Evolutionary conservation across 2,329 filamentous ascomycete species (phyloP), one percentile per base, ranked within the genome.

Genomic region (Sporothrix humicola): DNA sequence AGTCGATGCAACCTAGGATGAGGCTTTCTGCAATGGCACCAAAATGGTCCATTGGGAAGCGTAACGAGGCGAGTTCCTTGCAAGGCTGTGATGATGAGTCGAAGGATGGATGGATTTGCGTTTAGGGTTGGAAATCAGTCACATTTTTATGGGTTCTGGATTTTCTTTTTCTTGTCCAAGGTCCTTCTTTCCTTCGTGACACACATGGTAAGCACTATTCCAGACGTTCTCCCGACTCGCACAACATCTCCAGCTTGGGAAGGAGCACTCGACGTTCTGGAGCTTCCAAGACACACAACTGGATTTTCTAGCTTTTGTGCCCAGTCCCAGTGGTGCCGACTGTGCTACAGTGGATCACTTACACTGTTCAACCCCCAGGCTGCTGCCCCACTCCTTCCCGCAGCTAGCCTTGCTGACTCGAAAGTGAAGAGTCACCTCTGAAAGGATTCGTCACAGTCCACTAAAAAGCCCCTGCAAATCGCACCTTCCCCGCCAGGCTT

Each of bases 131-230:
- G n/a, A 6, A 5, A 23, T 23, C 13, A 48, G 61, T 66, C 61
- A 46, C 12, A 48, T 23, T 26, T 37, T 13, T 56, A 56, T 26
- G 52, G 52, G 23, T 37, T 37, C 31, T 37, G 31, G 31, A 37
- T 37, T 37, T 37, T 37, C 4, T 6, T 37, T 37, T 37, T 37
- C 31, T 37, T 37, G 4, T 37, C 7, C 31, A 37, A 37, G 31
- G 31, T 68, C 46, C 23, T 68, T 68, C 65, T 46, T 37, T 50
- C 23, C 26, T 52, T 26, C 52, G 65, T 37, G 63, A 66, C 63
- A 50, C 63, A 66, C 17, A 9, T 2, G 31, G 63, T 66, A 44
- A 66, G 63, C 63, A 50, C n/a, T 63, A 44, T 20, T 5, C 17
- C 44, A 20, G 31, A 10, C 13, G 46, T 46, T 46, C 17, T n/a